Evolutionary conservation across 164 flowering plant genomes (phyloP).

Genomic region (Liquidambar formosana): DNA sequence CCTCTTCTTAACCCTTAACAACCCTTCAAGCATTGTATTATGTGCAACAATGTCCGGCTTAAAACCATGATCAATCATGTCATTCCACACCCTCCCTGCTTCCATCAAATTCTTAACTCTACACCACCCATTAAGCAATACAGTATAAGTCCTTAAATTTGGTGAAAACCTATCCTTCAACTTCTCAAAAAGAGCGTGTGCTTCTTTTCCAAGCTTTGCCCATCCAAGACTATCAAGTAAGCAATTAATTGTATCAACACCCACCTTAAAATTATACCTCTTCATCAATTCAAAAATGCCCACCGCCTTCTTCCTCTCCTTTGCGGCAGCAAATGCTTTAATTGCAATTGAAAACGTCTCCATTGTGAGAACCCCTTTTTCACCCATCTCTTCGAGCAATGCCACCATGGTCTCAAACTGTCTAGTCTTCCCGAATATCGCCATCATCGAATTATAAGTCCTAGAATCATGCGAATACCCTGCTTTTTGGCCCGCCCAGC

Average conservation of each 20-base stretch:
- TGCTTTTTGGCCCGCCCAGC: constrained; percentile 63
- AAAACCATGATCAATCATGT: constrained; percentile 75
- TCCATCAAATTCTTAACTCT: constrained; percentile 69
- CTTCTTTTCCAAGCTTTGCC: constrained; percentile 84
- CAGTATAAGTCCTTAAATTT: constrained; percentile 59
- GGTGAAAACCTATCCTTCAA: constrained; percentile 66
- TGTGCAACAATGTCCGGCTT: constrained; percentile 81
- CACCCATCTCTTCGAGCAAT: constrained; percentile 85
- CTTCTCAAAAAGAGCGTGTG: constrained; percentile 66
- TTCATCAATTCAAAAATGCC: constrained; percentile 83
- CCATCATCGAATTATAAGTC: constrained; percentile 77
- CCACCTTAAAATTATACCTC: constrained; percentile 58
- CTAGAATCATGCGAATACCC: constrained; percentile 69
- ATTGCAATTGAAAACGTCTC: constrained; percentile 75
- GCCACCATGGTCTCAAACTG: constrained; percentile 90
- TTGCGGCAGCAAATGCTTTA: constrained; percentile 70
- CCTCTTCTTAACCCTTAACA: constrained; percentile 48
- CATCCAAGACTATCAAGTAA: constrained; percentile 77
- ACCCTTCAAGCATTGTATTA: constrained; percentile 77
- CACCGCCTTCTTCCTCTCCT: constrained; percentile 85
- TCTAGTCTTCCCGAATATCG: constrained; percentile 66
- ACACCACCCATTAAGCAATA: constrained; percentile 91
- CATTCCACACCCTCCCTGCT: constrained; percentile 83
- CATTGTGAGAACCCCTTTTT: constrained; percentile 57
- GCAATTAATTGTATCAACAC: constrained; percentile 57